A percentile compares a stretch with the other conserved stretches of the same genome.
Evolutionary conservation across 495 filamentous ascomycete genomes (phyloP).

Genomic region (Letharia lupina): DNA sequence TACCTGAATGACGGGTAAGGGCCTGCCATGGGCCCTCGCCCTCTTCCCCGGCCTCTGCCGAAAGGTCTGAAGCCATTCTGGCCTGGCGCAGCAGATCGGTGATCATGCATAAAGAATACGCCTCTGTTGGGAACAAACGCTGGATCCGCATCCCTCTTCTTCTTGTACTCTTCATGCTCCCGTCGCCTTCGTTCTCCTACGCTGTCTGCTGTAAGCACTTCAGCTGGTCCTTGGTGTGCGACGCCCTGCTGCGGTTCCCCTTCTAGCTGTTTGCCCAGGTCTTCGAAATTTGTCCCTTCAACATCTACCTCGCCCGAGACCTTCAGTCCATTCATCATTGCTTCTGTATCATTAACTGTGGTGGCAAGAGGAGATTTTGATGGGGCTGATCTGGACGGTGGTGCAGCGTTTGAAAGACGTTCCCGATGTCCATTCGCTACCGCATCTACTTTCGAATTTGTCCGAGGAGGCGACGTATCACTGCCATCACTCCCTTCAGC

Average conservation of each 20-base stretch:
- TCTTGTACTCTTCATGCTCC: slow-evolving; percentile 85
- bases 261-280: slow-evolving; percentile 37
- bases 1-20: slow-evolving; percentile 54
- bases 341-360: slow-evolving; percentile 61
- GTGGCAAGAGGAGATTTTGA: slow-evolving; percentile 21
- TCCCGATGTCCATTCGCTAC: slow-evolving; percentile 36
- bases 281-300: slow-evolving; percentile 59
- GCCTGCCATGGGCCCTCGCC: slow-evolving; percentile 46
- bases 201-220: slow-evolving; percentile 35
- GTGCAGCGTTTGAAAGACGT: slow-evolving; percentile 33
- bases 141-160: slow-evolving; percentile 80
- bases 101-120: slow-evolving; percentile 95
- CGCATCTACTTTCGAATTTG: slow-evolving; percentile 31
- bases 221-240: slow-evolving; percentile 28
- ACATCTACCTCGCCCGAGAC: slow-evolving; percentile 50
- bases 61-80: slow-evolving; percentile 70
- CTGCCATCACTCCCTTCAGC: slow-evolving; percentile 64
- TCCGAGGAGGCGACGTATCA: slow-evolving; percentile 49
- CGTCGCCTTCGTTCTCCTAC: slow-evolving; percentile 61
- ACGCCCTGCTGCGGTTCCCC: slow-evolving; percentile 29
- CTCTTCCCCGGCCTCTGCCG: slow-evolving; percentile 50
- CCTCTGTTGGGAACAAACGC: slow-evolving; percentile 92
- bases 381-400: slow-evolving; percentile 21
- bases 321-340: slow-evolving; percentile 79
- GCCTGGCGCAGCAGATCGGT: slow-evolving; percentile 64